Base-by-base conservation (phyloP, 495 filamentous ascomycete species). In the Podospora anserina region DNA sequence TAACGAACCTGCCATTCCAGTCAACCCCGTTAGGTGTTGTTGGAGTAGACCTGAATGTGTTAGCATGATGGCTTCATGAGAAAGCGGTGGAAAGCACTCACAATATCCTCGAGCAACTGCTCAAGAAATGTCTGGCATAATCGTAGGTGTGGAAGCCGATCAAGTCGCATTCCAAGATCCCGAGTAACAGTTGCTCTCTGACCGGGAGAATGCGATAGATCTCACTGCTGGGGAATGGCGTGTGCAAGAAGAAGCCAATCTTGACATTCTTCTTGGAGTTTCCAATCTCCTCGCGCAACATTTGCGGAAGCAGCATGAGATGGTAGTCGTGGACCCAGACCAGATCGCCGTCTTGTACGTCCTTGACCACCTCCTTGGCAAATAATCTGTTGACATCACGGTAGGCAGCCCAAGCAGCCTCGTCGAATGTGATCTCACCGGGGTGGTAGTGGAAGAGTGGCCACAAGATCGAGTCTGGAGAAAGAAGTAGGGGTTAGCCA, bases 291-390 rank as follows among this genome's bases (percentile, higher is more conserved):
- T 95, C 87, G 65, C 94, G 89, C 64, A 98, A 82, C 87, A 97
- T 90, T 66, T 87, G 82, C 0, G 94, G 94, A 20, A 98, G 81
- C 2, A 98, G 86, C 91, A 98, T 94, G 63, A 97, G 82, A 79
- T 98, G 94, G 77, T 97, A 98, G 77, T 98, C 94, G 76, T 98
- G 94, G 0, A 98, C 89, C 94, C 94, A 98, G 74, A 98, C 89
- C 57, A 97, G 76, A 71, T 94, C 91, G 54, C 91, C 92, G 64
- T 90, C 88, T 69, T 90, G 82, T 0, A 93, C 90, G 68, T 90
- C 85, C 62, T 88, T 84, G 7, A 88, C 84, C 65, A 98, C 85
- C 0, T 86, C 83, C 77, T 92, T 89, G 23, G 94, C 94, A 71
- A 98, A 98, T 18, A 93, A 77, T 58, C 87, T 86, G 72, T 97